A percentile compares a stretch with the other conserved stretches of the same genome.
Evolutionary conservation across 2,329 filamentous ascomycete genomes (phyloP).

Genomic region (Paraphaeosphaeria minitans): DNA sequence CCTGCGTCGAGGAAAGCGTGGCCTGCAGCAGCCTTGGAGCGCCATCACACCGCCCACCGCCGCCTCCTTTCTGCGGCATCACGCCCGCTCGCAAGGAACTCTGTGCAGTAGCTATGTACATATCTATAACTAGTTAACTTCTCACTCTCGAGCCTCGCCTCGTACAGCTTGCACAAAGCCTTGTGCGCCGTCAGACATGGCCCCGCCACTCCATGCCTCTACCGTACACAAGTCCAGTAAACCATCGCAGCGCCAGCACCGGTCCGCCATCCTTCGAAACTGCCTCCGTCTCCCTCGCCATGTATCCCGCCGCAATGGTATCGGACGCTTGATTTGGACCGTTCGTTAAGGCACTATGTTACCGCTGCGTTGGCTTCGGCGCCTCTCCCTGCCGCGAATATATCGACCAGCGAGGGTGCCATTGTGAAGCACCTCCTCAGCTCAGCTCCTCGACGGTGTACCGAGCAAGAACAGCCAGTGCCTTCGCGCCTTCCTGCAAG

Average conservation of each 20-base stretch:
- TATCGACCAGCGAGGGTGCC: background rate
- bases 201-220: background rate
- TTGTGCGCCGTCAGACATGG: background rate
- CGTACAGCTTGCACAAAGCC: background rate
- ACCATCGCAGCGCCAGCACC: background rate
- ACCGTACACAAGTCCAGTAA: background rate
- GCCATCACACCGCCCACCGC: background rate
- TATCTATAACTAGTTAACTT: background rate
- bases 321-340: background rate
- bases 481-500: slow-evolving; percentile 8
- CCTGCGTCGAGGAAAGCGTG: background rate
- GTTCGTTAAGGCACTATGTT: slow-evolving; percentile 4
- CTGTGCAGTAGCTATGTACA: too few relatives aligned
- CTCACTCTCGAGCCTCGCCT: background rate
- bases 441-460: background rate
- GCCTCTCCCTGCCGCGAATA: background rate
- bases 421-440: background rate
- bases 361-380: background rate
- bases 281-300: background rate
- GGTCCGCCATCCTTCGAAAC: background rate
- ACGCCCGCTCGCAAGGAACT: background rate
- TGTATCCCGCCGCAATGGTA: background rate
- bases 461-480: slow-evolving; percentile 6
- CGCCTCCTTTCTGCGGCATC: background rate
- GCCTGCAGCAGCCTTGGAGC: background rate